Evolutionary conservation across 768 basidiomycete genomes (phyloP).

Genomic region (Rhizopogon vesiculosus): DNA sequence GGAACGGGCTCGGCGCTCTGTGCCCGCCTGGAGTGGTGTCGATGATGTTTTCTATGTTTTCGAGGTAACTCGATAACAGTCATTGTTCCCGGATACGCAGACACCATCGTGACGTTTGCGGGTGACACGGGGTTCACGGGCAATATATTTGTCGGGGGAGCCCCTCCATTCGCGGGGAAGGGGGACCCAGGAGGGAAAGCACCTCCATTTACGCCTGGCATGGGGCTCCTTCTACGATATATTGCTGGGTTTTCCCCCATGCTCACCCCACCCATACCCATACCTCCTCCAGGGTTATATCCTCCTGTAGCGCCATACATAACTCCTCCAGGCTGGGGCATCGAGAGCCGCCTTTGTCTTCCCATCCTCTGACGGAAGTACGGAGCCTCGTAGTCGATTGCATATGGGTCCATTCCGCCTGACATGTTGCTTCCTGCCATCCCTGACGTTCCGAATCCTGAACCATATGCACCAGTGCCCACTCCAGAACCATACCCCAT

Average conservation of each 20-base stretch:
- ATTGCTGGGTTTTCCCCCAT: background rate
- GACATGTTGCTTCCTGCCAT: background rate
- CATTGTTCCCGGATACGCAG: conserved; percentile 1
- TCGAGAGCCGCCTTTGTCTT: background rate
- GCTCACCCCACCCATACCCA: background rate
- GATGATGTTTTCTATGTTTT: background rate
- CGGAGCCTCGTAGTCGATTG: conserved; percentile 7
- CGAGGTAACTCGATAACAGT: conserved; percentile 6
- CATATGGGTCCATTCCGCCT: conserved; percentile 1
- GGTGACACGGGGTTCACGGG: background rate
- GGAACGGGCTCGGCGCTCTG: conserved; percentile 2
- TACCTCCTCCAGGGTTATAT: background rate
- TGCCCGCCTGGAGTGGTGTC: background rate
- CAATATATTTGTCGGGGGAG: background rate
- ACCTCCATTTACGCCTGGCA: background rate
- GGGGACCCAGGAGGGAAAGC: background rate
- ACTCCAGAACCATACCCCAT: background rate
- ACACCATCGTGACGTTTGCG: background rate
- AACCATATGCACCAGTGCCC: background rate
- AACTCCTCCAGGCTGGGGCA: background rate
- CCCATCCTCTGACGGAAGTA: background rate
- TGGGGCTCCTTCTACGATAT: background rate
- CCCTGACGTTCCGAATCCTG: background rate
- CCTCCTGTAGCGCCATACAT: no score
- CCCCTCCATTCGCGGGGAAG: background rate